Conservation (phyloP, 1,284 basidiomycete genomes). For the Naganishia cerealis region DNA sequence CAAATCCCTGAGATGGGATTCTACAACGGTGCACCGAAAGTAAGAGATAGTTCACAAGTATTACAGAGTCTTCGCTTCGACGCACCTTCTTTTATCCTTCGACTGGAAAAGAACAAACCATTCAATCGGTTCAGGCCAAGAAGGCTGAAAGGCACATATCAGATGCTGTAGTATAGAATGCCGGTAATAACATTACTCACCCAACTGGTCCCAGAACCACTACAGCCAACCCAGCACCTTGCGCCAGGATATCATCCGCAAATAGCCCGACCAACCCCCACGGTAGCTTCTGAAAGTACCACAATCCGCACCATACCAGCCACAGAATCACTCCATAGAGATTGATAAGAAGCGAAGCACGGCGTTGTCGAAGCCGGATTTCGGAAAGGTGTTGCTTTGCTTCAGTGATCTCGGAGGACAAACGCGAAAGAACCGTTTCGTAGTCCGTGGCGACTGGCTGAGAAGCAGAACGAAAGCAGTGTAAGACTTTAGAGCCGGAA, state of each 20-base stretch:
- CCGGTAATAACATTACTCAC: constrained; percentile 60
- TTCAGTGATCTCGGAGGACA: constrained; percentile 56
- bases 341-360: constrained; percentile 76
- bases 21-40: constrained; percentile 54
- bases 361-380: constrained; percentile 79
- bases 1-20: constrained; percentile 73
- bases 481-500: not conserved
- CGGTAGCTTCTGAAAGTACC: constrained; percentile 73
- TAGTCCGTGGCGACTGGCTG: constrained; percentile 56
- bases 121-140: constrained; percentile 78
- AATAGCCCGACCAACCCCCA: constrained; percentile 49
- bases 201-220: constrained; percentile 73
- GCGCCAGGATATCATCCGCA: constrained; percentile 55
- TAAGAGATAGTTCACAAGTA: not conserved
- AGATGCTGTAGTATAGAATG: not conserved
- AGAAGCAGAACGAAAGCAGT: not conserved
- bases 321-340: constrained; percentile 77
- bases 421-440: constrained; percentile 57
- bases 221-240: constrained; percentile 57
- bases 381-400: constrained; percentile 77
- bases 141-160: constrained; percentile 60
- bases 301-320: constrained; percentile 74
- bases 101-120: constrained; percentile 80
- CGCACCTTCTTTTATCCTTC: constrained; percentile 80
- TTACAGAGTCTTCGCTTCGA: not conserved